Conservation (phyloP, 768 basidiomycete genomes). For the Xerocomus brunneocitrinus region DNA sequence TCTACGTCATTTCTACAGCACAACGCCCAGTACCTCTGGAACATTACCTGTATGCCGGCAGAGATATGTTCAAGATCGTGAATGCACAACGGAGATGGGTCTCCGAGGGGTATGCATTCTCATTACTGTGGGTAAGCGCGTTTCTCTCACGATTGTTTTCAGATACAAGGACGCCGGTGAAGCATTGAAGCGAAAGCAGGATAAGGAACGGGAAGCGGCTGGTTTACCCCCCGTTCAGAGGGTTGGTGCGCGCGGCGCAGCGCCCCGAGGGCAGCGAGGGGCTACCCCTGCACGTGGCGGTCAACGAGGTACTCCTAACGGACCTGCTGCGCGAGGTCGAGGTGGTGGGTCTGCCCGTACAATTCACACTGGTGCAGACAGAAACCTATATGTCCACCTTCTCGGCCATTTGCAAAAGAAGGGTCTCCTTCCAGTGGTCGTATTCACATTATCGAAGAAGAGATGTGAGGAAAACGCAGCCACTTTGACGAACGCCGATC, state of each 20-base stretch:
- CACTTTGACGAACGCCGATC: slow-evolving; percentile 81
- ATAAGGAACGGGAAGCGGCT: slow-evolving; percentile 95
- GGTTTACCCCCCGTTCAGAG: slow-evolving; percentile 84
- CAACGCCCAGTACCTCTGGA: slow-evolving; percentile 96
- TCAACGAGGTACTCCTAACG: slow-evolving; percentile 45
- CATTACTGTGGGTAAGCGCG: not conserved
- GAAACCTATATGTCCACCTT: slow-evolving; percentile 91
- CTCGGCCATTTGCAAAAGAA: slow-evolving; percentile 84
- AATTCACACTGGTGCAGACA: slow-evolving; percentile 71
- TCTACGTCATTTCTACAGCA: slow-evolving; percentile 96
- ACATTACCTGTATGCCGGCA: slow-evolving; percentile 94
- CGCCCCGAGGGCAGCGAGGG: slow-evolving; percentile 46
- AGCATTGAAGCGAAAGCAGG: slow-evolving; percentile 88
- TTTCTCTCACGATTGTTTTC: slow-evolving; percentile 5
- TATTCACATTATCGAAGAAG: slow-evolving; percentile 97
- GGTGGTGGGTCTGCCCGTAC: slow-evolving; percentile 49
- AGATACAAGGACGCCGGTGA: slow-evolving; percentile 92
- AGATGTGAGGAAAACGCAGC: slow-evolving; percentile 94
- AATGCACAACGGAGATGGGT: slow-evolving; percentile 67
- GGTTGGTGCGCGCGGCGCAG: slow-evolving; percentile 74
- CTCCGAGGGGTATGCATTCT: slow-evolving; percentile 60
- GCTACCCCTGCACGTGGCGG: slow-evolving; percentile 46
- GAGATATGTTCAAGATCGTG: slow-evolving; percentile 90
- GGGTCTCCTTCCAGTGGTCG: slow-evolving; percentile 83
- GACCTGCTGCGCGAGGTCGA: slow-evolving; percentile 34